Percentiles rank a stretch among this genome's conserved stretches.
Evolutionary conservation across 495 filamentous ascomycete genomes (phyloP).

Genomic region (Trichoderma erinaceum): DNA sequence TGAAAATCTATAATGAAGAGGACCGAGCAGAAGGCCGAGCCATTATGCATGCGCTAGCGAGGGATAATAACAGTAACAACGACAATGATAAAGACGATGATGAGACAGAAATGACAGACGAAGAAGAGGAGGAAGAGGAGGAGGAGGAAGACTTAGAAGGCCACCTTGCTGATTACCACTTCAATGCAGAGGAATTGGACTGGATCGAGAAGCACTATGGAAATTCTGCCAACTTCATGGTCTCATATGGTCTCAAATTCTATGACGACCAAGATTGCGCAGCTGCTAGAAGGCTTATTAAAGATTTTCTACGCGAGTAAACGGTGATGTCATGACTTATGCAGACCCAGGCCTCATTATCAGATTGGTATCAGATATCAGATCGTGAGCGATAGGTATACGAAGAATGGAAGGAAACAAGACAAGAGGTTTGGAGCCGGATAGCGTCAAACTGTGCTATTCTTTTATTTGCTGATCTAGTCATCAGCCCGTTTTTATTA

Average conservation of each 20-base stretch:
- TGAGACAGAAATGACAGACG: background rate
- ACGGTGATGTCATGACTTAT: background rate
- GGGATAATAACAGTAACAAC: background rate
- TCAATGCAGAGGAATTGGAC: background rate
- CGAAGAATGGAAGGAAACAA: background rate
- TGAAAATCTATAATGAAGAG: background rate
- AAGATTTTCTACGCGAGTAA: background rate
- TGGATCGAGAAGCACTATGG: background rate
- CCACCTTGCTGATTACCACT: background rate
- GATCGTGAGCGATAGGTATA: background rate
- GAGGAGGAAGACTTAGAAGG: background rate
- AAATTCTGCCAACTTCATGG: background rate
- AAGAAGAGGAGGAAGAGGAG: background rate
- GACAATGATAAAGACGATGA: background rate
- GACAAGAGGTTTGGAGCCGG: background rate
- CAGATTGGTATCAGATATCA: background rate
- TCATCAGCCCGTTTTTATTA: no score
- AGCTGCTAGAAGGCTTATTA: background rate
- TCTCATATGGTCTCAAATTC: background rate
- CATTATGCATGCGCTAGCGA: background rate
- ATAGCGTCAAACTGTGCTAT: background rate
- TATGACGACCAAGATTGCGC: background rate
- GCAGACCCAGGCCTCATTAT: background rate
- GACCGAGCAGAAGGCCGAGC: background rate
- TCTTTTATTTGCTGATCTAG: background rate